A percentile compares a stretch with the other conserved stretches of the same genome.
These are phyloP conservation scores for Venustampulla echinocandica DNA, from an alignment of 495 filamentous ascomycete species.

Conservation along the genomic window DNA sequence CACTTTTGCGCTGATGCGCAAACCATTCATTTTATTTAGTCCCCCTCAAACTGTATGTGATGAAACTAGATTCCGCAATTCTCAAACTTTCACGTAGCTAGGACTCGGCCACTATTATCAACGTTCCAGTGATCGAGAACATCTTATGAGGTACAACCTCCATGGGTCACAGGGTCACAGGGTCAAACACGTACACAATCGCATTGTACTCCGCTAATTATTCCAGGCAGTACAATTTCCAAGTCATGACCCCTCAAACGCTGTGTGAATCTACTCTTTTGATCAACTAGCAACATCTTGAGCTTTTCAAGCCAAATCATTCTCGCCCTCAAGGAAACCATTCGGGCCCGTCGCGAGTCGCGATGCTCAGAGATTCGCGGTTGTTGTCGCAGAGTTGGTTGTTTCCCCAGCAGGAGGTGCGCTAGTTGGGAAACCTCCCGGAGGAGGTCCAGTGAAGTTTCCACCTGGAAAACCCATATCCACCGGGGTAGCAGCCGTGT, in stretches of 20 bases:
- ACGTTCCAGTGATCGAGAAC: background rate
- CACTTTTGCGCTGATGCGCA: background rate
- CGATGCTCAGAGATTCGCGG: background rate
- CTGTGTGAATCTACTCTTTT: background rate
- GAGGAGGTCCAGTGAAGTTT: background rate
- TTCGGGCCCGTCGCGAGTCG: background rate
- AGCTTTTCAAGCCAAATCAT: background rate
- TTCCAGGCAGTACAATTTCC: background rate
- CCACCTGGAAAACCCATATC: constrained; percentile 1
- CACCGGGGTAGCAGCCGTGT: background rate
- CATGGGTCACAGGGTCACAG: background rate
- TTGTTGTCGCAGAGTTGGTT: background rate
- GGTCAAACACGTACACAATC: too few species aligned
- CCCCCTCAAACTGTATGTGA: background rate
- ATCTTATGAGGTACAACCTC: background rate
- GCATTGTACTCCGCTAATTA: background rate
- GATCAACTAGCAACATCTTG: background rate
- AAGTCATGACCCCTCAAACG: background rate
- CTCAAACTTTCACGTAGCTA: background rate
- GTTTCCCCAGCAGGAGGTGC: background rate
- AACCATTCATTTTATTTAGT: background rate
- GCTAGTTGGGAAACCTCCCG: background rate
- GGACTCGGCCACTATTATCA: background rate
- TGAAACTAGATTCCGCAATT: background rate
- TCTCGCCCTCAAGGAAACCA: background rate